phyloP scores from a whole-genome alignment of 306 rosid species.

The Vigna angularis region DNA sequence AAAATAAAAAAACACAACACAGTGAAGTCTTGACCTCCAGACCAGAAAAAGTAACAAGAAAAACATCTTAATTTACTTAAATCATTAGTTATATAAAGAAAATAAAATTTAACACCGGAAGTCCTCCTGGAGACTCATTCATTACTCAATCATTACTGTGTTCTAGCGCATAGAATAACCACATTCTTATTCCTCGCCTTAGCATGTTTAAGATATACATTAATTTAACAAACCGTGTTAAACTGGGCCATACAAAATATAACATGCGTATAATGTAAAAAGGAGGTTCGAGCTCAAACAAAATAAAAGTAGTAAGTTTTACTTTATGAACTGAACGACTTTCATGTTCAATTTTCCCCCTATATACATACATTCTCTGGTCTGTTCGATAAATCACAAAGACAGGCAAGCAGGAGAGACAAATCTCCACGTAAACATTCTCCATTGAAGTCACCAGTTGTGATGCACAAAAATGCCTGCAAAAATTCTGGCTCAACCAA shows the following conservation, averaged over 20 bases:
- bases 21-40: too few relatives aligned
- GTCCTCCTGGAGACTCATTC: too few relatives aligned
- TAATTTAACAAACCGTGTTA: not conserved
- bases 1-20: too few relatives aligned
- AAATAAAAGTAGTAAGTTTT: constrained; percentile 26
- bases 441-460: constrained; percentile 46
- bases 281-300: constrained; percentile 34
- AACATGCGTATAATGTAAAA: constrained; percentile 25
- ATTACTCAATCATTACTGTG: too few relatives aligned
- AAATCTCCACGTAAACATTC: constrained; percentile 53
- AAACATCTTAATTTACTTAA: too few relatives aligned
- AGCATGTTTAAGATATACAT: constrained; percentile 19
- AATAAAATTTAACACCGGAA: too few relatives aligned
- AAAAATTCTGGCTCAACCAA: constrained; percentile 47
- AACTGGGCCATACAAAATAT: constrained; percentile 13
- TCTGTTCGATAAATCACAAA: constrained; percentile 53
- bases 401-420: constrained; percentile 42
- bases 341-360: constrained; percentile 38
- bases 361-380: constrained; percentile 61
- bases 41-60: too few relatives aligned
- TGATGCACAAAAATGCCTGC: constrained; percentile 54
- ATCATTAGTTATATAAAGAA: too few relatives aligned
- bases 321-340: constrained; percentile 36
- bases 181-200: not conserved
- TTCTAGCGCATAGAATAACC: not conserved